Evolutionary conservation across 371 early-diverging fungal species (phyloP).

Genomic region (Syncephalastrum sp.): DNA sequence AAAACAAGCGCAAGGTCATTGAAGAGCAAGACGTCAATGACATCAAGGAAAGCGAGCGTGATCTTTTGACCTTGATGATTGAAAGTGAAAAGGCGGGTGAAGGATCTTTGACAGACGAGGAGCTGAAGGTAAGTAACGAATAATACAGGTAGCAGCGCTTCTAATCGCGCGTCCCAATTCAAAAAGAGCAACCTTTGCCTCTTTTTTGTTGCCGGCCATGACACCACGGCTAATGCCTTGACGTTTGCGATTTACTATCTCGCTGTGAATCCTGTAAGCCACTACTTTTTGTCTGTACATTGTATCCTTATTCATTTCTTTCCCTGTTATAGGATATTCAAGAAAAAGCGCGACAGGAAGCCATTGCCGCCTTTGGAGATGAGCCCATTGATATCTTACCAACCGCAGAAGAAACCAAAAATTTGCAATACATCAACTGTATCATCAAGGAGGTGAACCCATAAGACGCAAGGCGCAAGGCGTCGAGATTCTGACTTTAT

Average conservation of each 20-base stretch:
- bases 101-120: slow-evolving; percentile 32
- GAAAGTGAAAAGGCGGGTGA: slow-evolving; percentile 37
- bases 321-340: slow-evolving; percentile 9
- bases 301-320: background rate
- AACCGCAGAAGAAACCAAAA: slow-evolving; percentile 8
- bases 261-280: slow-evolving; percentile 6
- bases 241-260: slow-evolving; percentile 22
- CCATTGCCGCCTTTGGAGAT: slow-evolving; percentile 12
- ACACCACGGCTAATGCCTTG: slow-evolving; percentile 28
- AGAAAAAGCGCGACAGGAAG: slow-evolving; percentile 23
- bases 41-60: slow-evolving; percentile 41
- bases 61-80: slow-evolving; percentile 56
- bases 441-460: slow-evolving; percentile 7
- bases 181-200: slow-evolving; percentile 24
- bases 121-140: slow-evolving; percentile 31
- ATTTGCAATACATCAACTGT: slow-evolving; percentile 12
- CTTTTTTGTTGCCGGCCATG: slow-evolving; percentile 49
- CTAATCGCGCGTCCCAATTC: background rate
- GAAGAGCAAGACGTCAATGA: slow-evolving; percentile 17
- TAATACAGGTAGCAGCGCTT: slow-evolving; percentile 8
- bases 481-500: background rate
- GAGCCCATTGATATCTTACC: slow-evolving; percentile 11
- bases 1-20: slow-evolving; percentile 29
- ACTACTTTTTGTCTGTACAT: background rate
- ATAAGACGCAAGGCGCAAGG: too few species aligned